Percentiles rank a stretch among this genome's conserved stretches.
phyloP scores from a whole-genome alignment of 371 early-diverging fungal genomes.

The Lichtheimia ornata region DNA sequence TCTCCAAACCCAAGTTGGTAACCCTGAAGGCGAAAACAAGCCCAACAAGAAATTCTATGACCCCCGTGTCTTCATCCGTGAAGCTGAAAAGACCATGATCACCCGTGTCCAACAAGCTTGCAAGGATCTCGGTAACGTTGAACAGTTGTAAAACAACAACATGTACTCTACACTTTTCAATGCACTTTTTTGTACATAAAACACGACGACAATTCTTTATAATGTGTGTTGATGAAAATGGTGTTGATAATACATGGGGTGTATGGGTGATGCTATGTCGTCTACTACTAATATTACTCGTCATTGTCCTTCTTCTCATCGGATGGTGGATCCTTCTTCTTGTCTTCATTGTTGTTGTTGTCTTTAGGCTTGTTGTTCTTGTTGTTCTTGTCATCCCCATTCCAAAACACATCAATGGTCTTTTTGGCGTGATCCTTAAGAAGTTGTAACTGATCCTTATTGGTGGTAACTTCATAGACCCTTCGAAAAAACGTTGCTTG shows the following conservation, averaged over 20 bases:
- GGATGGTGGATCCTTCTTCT: background rate
- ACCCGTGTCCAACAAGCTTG: constrained; percentile 82
- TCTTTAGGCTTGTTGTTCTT: background rate
- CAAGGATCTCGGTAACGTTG: constrained; percentile 75
- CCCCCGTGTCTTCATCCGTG: constrained; percentile 84
- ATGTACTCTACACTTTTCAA: no score
- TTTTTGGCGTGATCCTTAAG: constrained; percentile 12
- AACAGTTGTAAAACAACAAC: constrained; percentile 60
- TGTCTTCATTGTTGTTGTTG: background rate
- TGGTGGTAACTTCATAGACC: constrained; percentile 14
- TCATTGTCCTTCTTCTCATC: constrained; percentile 8
- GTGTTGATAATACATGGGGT: no score
- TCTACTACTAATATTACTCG: background rate
- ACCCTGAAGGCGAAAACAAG: constrained; percentile 88
- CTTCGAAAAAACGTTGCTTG: constrained; percentile 18
- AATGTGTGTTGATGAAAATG: no score
- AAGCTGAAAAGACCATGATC: constrained; percentile 83
- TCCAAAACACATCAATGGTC: constrained; percentile 13
- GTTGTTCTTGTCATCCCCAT: background rate
- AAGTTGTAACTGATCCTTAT: constrained; percentile 9
- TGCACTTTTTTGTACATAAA: no score
- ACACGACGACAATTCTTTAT: no score
- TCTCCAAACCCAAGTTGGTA: constrained; percentile 89
- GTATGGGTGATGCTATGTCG: no score
- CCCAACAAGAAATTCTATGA: constrained; percentile 97